Conservation (phyloP, 331 rosid genomes). For the Stylosanthes scabra region DNA sequence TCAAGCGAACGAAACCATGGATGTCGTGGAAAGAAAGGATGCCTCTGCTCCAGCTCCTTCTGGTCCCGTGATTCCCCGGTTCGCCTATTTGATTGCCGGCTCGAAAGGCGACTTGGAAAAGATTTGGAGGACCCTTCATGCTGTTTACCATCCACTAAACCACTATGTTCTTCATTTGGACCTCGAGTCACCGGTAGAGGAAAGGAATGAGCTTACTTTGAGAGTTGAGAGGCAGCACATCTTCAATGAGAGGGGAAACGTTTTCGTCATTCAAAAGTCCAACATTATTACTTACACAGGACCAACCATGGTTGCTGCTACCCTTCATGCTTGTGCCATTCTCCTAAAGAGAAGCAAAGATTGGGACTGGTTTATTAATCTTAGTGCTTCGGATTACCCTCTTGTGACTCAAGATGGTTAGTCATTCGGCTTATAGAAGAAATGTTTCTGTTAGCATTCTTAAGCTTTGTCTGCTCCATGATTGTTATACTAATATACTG, state of each 20-base stretch:
- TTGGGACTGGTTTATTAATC: conserved; percentile 99
- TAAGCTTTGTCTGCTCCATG: conserved; percentile 21
- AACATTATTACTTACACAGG: conserved; percentile 97
- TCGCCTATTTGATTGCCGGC: conserved; percentile 88
- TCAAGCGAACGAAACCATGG: conserved; percentile 44
- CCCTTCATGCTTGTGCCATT: conserved; percentile 98
- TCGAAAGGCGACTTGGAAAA: conserved; percentile 91
- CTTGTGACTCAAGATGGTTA: conserved; percentile 97
- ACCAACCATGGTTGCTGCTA: conserved; percentile 94
- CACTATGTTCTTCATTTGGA: conserved; percentile 91
- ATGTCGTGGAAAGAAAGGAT: conserved; percentile 59
- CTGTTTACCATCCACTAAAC: conserved; percentile 86
- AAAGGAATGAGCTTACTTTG: conserved; percentile 79
- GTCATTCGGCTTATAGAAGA: conserved; percentile 38
- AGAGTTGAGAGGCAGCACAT: conserved; percentile 73
- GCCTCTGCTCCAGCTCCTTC: conserved; percentile 56
- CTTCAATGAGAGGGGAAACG: conserved; percentile 76
- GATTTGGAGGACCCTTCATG: conserved; percentile 96
- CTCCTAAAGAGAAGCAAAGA: conserved; percentile 81
- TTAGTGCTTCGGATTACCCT: conserved; percentile 98
- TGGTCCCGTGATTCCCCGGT: conserved; percentile 60
- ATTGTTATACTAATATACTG: conserved; percentile 21
- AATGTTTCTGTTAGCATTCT: not conserved
- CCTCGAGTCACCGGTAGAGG: conserved; percentile 73
- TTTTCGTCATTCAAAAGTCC: conserved; percentile 71